Conservation (phyloP, 1,284 basidiomycete species). For the Papiliotrema terrestris region DNA sequence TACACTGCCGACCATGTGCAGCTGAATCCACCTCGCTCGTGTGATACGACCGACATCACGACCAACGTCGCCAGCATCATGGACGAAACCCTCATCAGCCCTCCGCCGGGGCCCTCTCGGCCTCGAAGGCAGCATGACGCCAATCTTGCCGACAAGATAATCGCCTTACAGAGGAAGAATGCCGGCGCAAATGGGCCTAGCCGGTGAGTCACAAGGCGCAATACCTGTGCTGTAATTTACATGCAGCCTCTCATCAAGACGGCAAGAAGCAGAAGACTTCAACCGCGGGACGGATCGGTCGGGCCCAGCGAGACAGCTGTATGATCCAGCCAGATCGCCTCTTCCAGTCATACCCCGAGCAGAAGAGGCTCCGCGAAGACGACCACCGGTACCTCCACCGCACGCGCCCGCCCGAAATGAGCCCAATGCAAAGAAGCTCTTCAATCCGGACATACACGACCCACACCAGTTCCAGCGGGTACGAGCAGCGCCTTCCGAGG, state of each 20-base stretch:
- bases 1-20: not conserved
- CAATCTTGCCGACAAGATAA: conserved; percentile 22
- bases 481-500: conserved; percentile 5
- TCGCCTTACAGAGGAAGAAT: conserved; percentile 33
- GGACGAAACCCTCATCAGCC: not conserved
- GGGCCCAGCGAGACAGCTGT: conserved; percentile 13
- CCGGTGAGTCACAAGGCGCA: conserved; percentile 3
- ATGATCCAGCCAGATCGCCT: conserved; percentile 20
- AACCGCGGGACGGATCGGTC: conserved; percentile 8
- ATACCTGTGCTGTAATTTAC: not conserved
- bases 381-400: not conserved
- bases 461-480: conserved; percentile 45
- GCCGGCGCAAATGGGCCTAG: conserved; percentile 13
- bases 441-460: conserved; percentile 54
- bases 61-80: not conserved
- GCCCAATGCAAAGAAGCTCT: conserved; percentile 42
- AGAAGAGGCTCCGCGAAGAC: not conserved
- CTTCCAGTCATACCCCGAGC: conserved; percentile 2
- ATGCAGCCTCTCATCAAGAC: not conserved
- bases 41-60: not conserved
- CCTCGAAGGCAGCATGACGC: not conserved
- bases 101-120: not conserved
- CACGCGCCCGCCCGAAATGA: conserved; percentile 2
- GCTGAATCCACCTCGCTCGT: not conserved
- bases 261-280: conserved; percentile 9